Evolutionary conservation across 805 yeast genomes (phyloP).

Genomic region (Metschnikowia lochheadii): DNA sequence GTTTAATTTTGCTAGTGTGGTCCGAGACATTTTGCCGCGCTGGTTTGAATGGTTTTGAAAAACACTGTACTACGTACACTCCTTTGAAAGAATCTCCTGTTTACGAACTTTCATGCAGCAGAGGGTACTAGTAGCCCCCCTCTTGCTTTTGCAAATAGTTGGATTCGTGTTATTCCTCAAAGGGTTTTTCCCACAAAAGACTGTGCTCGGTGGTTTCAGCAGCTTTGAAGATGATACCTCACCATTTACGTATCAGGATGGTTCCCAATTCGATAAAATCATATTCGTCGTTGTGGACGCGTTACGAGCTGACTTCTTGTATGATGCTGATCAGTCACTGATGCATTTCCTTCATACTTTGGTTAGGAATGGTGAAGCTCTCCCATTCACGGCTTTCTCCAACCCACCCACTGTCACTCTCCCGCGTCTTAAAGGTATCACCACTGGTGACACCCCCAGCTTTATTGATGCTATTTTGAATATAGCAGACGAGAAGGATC

Average conservation of each 20-base stretch:
- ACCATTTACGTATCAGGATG: conserved; percentile 12
- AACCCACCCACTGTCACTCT: conserved; percentile 96
- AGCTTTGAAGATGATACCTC: conserved; percentile 23
- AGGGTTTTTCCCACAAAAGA: conserved; percentile 93
- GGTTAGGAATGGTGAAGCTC: conserved; percentile 61
- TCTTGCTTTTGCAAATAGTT: conserved; percentile 18
- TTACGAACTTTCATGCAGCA: neutral
- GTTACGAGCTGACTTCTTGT: conserved; percentile 82
- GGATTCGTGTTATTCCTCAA: conserved; percentile 63
- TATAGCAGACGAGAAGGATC: conserved; percentile 83
- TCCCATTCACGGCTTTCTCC: conserved; percentile 88
- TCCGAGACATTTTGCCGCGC: too few relatives aligned
- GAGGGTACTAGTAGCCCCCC: neutral
- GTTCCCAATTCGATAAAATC: conserved; percentile 58
- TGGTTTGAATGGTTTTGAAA: too few relatives aligned
- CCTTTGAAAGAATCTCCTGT: neutral
- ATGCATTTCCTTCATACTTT: conserved; percentile 67
- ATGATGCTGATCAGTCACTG: conserved; percentile 50
- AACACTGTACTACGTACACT: neutral
- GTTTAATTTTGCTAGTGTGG: too few relatives aligned
- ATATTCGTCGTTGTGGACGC: conserved; percentile 92
- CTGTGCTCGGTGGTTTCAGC: conserved; percentile 58
- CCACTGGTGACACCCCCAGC: conserved; percentile 93
- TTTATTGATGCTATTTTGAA: conserved; percentile 92
- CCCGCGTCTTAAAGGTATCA: conserved; percentile 87